A percentile compares a stretch with the other conserved stretches of the same genome.
These are phyloP conservation scores for Tetraselmis striata DNA, from an alignment of 139 green algal genomes.

Conservation along the genomic window DNA sequence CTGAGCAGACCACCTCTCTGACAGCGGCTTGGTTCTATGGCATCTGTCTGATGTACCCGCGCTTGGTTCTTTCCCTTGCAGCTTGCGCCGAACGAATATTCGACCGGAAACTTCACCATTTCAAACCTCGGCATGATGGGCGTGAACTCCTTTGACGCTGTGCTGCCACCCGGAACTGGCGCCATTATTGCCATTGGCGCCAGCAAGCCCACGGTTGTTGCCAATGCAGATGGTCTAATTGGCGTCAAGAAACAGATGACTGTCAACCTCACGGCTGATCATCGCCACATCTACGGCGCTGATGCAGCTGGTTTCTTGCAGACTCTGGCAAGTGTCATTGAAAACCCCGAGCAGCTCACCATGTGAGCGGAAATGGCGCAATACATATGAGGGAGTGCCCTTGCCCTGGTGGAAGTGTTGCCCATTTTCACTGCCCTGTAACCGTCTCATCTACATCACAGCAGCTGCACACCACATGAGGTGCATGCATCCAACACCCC, in stretches of 20 bases:
- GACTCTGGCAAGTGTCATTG: slow-evolving; percentile 83
- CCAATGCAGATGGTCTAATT: slow-evolving; percentile 61
- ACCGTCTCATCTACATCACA: no score
- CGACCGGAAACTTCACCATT: slow-evolving; percentile 92
- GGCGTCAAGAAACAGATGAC: slow-evolving; percentile 18
- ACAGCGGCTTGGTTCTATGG: neutral
- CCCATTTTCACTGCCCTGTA: no score
- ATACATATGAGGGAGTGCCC: no score
- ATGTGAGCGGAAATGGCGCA: no score
- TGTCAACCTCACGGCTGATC: slow-evolving; percentile 94
- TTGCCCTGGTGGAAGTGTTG: no score
- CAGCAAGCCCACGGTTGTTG: slow-evolving; percentile 81
- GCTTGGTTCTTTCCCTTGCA: neutral
- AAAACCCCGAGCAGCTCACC: slow-evolving; percentile 73
- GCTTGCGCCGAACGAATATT: slow-evolving; percentile 67
- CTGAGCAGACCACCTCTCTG: no score
- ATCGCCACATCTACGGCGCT: slow-evolving; percentile 93
- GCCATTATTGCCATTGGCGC: slow-evolving; percentile 90
- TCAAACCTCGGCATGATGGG: slow-evolving; percentile 99
- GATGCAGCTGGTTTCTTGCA: slow-evolving; percentile 91
- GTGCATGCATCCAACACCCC: no score
- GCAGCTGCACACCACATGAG: no score
- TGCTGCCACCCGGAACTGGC: slow-evolving; percentile 82
- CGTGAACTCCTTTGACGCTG: slow-evolving; percentile 92
- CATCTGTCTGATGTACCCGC: no score